Base-by-base conservation (phyloP, 441 rosid species). In the Capsella rubella region DNA sequence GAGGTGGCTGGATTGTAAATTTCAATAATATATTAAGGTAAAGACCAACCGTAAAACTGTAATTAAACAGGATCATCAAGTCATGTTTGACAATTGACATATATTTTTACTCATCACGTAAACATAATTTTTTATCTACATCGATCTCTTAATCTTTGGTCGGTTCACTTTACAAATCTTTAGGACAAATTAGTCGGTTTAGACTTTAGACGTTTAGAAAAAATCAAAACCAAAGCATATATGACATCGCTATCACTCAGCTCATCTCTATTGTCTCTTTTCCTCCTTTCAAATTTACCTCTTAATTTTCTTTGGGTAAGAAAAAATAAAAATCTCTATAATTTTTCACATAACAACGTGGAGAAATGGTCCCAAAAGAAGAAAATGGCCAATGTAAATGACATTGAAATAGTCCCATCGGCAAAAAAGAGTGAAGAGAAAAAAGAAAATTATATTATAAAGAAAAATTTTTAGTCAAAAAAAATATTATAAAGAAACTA, bases 341-440 rank as follows among this genome's bases (percentile, higher is more conserved):
- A 21, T 10, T 56, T 63, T 39, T 40, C 61, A 35, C 50, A 56
- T 56, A 66, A 42, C 51, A 76, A 70, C 80, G 66, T 64, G 80
- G 50, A 55, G 10, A 64, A 70, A 64, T 76, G 67, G 80, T 70
- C 80, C 76, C 54, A 27, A 70, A 76, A 76, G 76, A 56, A 76
- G 80, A 70, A 76, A 76, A 63, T 62, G 53, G 53, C 75, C 59
- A 76, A 76, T 55, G 46, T 62, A 76, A 69, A 69, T 47, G 66
- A 74, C 70, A 69, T 1, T 53, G 51, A 53, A 34, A 53, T 75
- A 55, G 59, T 67, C 39, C 39, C 73, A 34, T 67, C 12, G 58
- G 49, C 15, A 25, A 56, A 65, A 55, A 28, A 4, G 21, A 21
- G 27, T 39, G 28, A 12, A 47, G 14, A 61, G 39, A 35, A 63